Percentiles rank a stretch among this genome's conserved stretches.
phyloP scores from a whole-genome alignment of 306 rosid genomes.

The Crotalaria pallida region DNA sequence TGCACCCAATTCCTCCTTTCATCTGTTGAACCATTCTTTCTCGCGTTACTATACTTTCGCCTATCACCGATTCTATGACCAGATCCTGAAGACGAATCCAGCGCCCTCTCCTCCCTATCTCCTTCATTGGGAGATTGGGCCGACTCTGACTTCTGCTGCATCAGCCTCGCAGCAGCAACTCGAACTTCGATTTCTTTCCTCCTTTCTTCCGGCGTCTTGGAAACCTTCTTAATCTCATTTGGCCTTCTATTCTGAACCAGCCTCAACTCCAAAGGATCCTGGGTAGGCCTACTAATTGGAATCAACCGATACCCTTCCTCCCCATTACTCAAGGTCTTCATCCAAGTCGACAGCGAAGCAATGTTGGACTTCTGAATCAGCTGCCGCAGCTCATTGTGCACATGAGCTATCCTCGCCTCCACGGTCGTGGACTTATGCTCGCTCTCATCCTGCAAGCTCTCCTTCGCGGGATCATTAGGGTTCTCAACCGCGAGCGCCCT shows the following conservation, averaged over 20 bases:
- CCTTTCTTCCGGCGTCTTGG: slow-evolving; percentile 84
- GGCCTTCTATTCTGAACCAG: slow-evolving; percentile 80
- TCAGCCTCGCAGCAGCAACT: slow-evolving; percentile 91
- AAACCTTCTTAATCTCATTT: slow-evolving; percentile 91
- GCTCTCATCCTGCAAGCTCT: slow-evolving; percentile 85
- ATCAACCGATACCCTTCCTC: slow-evolving; percentile 79
- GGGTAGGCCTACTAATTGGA: slow-evolving; percentile 69
- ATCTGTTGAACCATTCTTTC: slow-evolving; percentile 56
- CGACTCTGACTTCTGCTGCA: slow-evolving; percentile 87
- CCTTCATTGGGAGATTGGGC: slow-evolving; percentile 51
- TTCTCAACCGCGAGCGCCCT: slow-evolving; percentile 60
- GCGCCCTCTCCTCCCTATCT: slow-evolving; percentile 46
- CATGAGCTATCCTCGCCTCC: slow-evolving; percentile 53
- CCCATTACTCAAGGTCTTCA: slow-evolving; percentile 84
- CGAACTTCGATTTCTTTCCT: slow-evolving; percentile 94
- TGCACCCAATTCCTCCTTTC: slow-evolving; percentile 77
- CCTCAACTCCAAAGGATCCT: slow-evolving; percentile 93
- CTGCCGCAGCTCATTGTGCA: slow-evolving; percentile 77
- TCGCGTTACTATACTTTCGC: slow-evolving; percentile 43
- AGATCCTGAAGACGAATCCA: slow-evolving; percentile 52
- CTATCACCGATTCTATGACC: slow-evolving; percentile 64
- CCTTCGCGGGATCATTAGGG: slow-evolving; percentile 83
- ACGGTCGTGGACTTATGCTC: slow-evolving; percentile 51
- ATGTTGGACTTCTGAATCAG: slow-evolving; percentile 86
- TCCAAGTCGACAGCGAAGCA: slow-evolving; percentile 74